Evolutionary conservation across 2,329 filamentous ascomycete species (phyloP), one percentile per base, ranked within the genome.

Genomic region (Scorias spongiosa): DNA sequence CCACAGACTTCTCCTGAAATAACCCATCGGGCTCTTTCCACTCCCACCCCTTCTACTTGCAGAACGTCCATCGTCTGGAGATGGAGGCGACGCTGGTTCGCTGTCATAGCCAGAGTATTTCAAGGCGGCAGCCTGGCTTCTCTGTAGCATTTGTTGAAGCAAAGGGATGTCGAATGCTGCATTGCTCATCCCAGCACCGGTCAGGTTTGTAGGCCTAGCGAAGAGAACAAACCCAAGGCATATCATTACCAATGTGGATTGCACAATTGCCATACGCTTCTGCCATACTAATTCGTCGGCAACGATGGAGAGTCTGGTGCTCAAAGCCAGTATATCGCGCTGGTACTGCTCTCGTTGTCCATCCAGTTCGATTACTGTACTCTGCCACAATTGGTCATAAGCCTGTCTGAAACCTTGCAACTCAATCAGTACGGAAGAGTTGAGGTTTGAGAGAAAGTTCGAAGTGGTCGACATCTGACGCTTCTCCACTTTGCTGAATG

Each of bases 381-480:
- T 89, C 63, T 94, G 88, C 88, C 89, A 96, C 10, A 96, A 79
- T 57, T 95, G 85, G 58, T 96, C 89, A 61, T 96, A 96, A 60
- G 95, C 84, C 46, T 80, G 77, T 42, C 85, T 76, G 49, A 91
- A 81, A 41, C 74, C 77, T 48, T 77, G 77, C 30, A 94, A 69
- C 61, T 98, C 91, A 12, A 76, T 72, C 34, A 93, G 72, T 1
- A 96, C 86, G 0, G 88, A 95, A 40, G 70, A 72, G 61, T 98
- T 98, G n/a, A 98, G 71, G 32, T 78, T 77, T 47, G 86, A 78
- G 11, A 96, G 71, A 57, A 95, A 95, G 1, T 72, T 70, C 17
- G 82, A 80, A 1, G 89, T 85, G 57, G 89, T 91, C n/a, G 75
- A 69, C 12, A 93, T 68, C 59, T 96, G 91, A 43, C 82, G 80